Base-by-base conservation (phyloP, 306 rosid genomes). In the Castanea mollissima region DNA sequence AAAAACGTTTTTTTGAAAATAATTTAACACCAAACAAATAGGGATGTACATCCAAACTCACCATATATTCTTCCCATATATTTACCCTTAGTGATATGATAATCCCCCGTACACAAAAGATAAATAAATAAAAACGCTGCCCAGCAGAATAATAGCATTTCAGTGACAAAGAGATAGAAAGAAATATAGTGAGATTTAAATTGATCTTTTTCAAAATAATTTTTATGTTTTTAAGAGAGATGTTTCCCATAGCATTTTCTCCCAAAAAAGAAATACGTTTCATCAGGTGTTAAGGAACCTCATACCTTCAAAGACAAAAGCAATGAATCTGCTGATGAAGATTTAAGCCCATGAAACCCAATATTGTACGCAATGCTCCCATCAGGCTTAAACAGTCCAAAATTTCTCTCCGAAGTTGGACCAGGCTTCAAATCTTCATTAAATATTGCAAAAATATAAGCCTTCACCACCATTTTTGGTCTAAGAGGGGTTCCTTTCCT, bases 401-500 rank as follows among this genome's bases (percentile, higher is more conserved):
- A 95, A 73, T 95, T 95, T 81, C 86, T 91, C 90, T 95, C 99
- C 29, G 99, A 95, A 74, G 87, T 74, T 23, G 86, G 74, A 23
- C 98, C 99, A 1, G 83, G 38, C 83, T 95, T 95, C 79, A 13
- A 56, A 65, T 95, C 51, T 88, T 95, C 98, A 19, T 95, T 95
- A 75, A 95, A 95, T 46, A 90, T 64, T 13, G 99, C 99, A 80
- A 95, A 95, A 79, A 93, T 62, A 60, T 93, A 95, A 10, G 93
- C 99, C 88, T 91, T 95, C 83, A 95, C 81, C 31, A 85, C 85
- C 82, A 55, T 87, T 80, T 90, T 87, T 46, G 98, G 99, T 77
- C 98, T 90, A 62, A 88, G 87, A 4, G 99, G 99, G 70, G 99
- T 95, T 78, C 98, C 99, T 87, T 93, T 95, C 87, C 49, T 91